Base-by-base conservation (phyloP, 1,284 basidiomycete genomes). In the Meripilus lineatus region DNA sequence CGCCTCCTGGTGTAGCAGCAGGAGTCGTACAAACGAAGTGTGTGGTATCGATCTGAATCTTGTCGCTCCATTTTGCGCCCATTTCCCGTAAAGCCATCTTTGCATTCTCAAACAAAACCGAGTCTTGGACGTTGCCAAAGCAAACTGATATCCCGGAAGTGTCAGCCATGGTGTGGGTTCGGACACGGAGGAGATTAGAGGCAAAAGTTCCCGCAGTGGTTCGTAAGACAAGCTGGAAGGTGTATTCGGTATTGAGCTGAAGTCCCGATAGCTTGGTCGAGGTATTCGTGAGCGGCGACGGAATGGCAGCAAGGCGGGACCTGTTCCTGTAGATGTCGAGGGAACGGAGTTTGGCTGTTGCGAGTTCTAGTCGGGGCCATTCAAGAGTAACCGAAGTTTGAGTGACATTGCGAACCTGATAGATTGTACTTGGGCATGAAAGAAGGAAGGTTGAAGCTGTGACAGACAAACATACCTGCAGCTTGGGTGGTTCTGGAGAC, bases 21-120 rank as follows among this genome's bases (percentile, higher is more conserved):
- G 92, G 88, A 0, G 88, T 91, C 3, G 91, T 94, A 59, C 93
- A 95, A 28, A 96, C 92, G 55, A 95, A 96, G 63, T 97, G 93
- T 0, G 93, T 95, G 4, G 93, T 96, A 58, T 96, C 93, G 46
- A 98, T 93, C 67, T 94, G 90, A 21, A 99, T 93, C 54, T 84
- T 85, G 52, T 94, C 88, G 53, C 84, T 89, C 81, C 86, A 92
- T 51, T 86, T 85, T 0, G 89, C 93, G 18, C 75, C 76, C 83
- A 97, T 94, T 53, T 89, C 83, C 35, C 73, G 60, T 40, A 97
- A 64, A 7, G 89, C 89, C 43, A 77, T 61, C 61, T 89, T 90
- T 32, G 84, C 79, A 48, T 91, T 81, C 56, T 88, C 84, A 41
- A 93, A 69, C 45, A 93, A 62, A 1, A 80, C 74, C 2, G 75